These are phyloP conservation scores for Aspergillus sp. DNA, from an alignment of 2,329 filamentous ascomycete species.

Conservation along the genomic window DNA sequence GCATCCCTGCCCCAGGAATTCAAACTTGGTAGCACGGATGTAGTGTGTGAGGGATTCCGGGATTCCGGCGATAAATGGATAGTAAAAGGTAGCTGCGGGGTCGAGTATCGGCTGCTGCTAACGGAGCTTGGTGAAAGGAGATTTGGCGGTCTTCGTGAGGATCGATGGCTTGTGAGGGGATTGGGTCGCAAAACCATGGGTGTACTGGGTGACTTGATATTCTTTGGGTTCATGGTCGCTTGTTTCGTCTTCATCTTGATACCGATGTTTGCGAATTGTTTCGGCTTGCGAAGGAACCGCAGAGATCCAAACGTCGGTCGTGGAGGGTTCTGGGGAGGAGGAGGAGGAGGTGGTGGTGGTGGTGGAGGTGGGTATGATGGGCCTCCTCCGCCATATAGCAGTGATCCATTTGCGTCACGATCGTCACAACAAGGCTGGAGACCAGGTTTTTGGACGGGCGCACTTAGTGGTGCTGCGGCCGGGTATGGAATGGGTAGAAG, in stretches of 20 bases:
- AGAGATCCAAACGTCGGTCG: conserved; percentile 14
- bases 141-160: conserved; percentile 47
- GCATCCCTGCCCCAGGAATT: conserved; percentile 58
- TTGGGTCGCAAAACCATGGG: conserved; percentile 23
- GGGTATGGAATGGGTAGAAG: conserved; percentile 39
- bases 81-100: conserved; percentile 87
- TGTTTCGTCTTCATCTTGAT: conserved; percentile 24
- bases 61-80: conserved; percentile 74
- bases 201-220: conserved; percentile 23
- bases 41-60: conserved; percentile 86
- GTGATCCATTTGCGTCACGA: conserved; percentile 17
- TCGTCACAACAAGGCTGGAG: conserved; percentile 30
- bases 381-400: conserved; percentile 38
- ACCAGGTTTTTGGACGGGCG: conserved; percentile 46
- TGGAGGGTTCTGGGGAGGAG: conserved; percentile 24
- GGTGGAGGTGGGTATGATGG: conserved; percentile 24
- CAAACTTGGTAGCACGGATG: conserved; percentile 80
- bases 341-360: conserved; percentile 29
- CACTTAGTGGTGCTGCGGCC: conserved; percentile 35
- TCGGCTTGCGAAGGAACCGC: conserved; percentile 17
- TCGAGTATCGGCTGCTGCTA: conserved; percentile 77
- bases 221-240: conserved; percentile 28
- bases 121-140: conserved; percentile 70
- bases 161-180: conserved; percentile 18
- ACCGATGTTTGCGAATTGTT: conserved; percentile 18